Base-by-base conservation (phyloP, 1,284 basidiomycete species). In the Cutaneotrichosporon spelunceum region DNA sequence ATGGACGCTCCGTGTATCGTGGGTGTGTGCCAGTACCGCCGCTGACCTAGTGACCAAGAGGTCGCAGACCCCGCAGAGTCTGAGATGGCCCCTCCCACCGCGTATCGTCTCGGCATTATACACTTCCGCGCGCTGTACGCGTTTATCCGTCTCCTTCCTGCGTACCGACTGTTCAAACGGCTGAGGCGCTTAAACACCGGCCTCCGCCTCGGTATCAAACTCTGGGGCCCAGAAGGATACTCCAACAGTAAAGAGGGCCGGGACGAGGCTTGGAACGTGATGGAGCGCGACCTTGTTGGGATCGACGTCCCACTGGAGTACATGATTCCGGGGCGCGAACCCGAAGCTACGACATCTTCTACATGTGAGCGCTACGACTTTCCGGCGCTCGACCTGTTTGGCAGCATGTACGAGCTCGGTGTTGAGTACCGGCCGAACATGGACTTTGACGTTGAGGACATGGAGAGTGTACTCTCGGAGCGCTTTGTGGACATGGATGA, bases 401-500 rank as follows among this genome's bases (percentile, higher is more conserved):
- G 75, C 14, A 70, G 63, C 30, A 68, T 69, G 53, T 79, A 74
- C 54, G 54, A 67, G 10, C 62, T 78, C 6, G 60, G 59, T 21
- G 71, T 72, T 0, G 66, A 71, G 29, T 76, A 75, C 57, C 64
- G 78, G 10, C 67, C 71, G 4, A 72, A 75, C 48, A 68, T 73
- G 13, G 76, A 78, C 55, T 76, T 78, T 52, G 67, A 69, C 27
- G 70, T 75, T 19, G 76, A 78, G 56, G 72, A 78, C 63, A 68
- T 75, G 65, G 76, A 79, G 64, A 70, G 74, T 39, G 70, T 77
- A 4, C 57, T 79, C 47, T 74, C 72, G 27, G 74, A 76, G 57
- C 73, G 72, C 42, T 75, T 78, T 61, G 66, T 64, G 4, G 76
- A 78, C 60, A 74, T 79, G 75, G 75, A 78, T 55, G 77, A 79